Evolutionary conservation across 106 monocot species (phyloP), one percentile per base, ranked within the genome.

Genomic region (Allium cepa): DNA sequence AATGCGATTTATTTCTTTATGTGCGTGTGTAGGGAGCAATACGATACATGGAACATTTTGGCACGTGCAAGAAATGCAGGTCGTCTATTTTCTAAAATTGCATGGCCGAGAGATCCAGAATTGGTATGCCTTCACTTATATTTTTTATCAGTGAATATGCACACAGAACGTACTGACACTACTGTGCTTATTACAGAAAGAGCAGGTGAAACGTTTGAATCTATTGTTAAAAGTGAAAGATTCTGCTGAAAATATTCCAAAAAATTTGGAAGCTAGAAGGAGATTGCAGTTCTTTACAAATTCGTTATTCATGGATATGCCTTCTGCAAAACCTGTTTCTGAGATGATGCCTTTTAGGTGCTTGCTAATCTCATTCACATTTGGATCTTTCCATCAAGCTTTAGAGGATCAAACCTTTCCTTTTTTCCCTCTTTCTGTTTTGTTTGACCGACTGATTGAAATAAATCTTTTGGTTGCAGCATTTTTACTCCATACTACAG

Each of bases 401-500:
- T 49, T 49, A 64, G 49, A 63, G 53, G 60, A 59, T 22, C 22
- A 22, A 22, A 22, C 22, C 22, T 22, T 22, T 22, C 22, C 48
- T 72, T 26, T 72, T 73, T 1, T 0, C 7, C n/a, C 9, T 14
- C 28, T 64, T 75, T 63, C 6, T 60, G 50, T 76, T 50, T 80
- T 46, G 46, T 63, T 47, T 46, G 1, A 46, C 11, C 11, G 5
- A 10, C 12, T 10, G 2, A 27, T 26, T 58, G 8, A 2, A 26
- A 26, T 60, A 26, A 8, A 4, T 18, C 11, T 22, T 18, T 46
- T 63, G 36, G 10, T 48, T 49, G 22, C 63, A 99, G 97, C 71
- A 92, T 99, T n/a, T 99, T 99, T 68, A 99, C 99, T 56, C 99
- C 99, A 12, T 99, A 99, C 73, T 99, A 99, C 64, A 93, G 85